Evolutionary conservation across 1,139 yeast genomes (phyloP).

Genomic region (Scheffersomyces illinoinensis): DNA sequence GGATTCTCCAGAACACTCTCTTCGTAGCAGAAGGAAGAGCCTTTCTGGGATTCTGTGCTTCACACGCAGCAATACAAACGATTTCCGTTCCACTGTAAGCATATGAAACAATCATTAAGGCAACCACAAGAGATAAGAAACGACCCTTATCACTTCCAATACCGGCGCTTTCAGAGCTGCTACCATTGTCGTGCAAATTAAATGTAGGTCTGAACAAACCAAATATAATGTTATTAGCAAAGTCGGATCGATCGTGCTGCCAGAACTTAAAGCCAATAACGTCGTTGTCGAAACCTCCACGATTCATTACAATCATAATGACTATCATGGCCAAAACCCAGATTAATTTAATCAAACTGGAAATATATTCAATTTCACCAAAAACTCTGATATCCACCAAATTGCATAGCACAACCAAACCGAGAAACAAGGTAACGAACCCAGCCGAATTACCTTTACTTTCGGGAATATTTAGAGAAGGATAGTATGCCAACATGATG

Average conservation of each 20-base stretch:
- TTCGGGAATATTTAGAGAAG: slow-evolving; percentile 47
- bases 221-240: slow-evolving; percentile 50
- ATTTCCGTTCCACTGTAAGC: slow-evolving; percentile 82
- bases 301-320: slow-evolving; percentile 62
- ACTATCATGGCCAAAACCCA: slow-evolving; percentile 58
- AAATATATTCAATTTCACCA: slow-evolving; percentile 72
- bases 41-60: slow-evolving; percentile 77
- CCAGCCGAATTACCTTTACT: slow-evolving; percentile 57
- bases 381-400: slow-evolving; percentile 68
- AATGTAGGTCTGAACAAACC: slow-evolving; percentile 76
- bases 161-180: slow-evolving; percentile 44
- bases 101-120: slow-evolving; percentile 65
- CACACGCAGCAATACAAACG: slow-evolving; percentile 85
- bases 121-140: slow-evolving; percentile 62
- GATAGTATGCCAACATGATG: slow-evolving; percentile 69
- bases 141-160: slow-evolving; percentile 67
- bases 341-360: slow-evolving; percentile 61
- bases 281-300: slow-evolving; percentile 48
- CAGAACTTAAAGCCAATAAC: slow-evolving; percentile 68
- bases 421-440: slow-evolving; percentile 62
- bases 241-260: slow-evolving; percentile 53
- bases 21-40: slow-evolving; percentile 78
- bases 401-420: slow-evolving; percentile 52
- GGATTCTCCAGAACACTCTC: slow-evolving; percentile 71
- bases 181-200: slow-evolving; percentile 56